phyloP scores from a whole-genome alignment of 2,329 filamentous ascomycete genomes.

The Pseudocercospora ulei region DNA sequence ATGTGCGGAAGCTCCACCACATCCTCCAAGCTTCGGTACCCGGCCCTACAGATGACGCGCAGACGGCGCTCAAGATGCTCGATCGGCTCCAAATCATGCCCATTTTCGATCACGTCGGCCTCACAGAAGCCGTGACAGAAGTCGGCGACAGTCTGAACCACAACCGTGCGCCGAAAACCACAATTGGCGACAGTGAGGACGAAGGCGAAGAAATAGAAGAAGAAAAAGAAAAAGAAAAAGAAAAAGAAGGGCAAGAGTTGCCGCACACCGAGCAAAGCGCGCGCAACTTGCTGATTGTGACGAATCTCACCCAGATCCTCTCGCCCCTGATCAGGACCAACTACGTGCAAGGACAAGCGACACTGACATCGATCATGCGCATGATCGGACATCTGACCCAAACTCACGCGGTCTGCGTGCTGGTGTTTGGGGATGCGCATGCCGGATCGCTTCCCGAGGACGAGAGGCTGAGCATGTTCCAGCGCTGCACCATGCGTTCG shows the following conservation, averaged over 20 bases:
- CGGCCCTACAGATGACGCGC: conserved; percentile 5
- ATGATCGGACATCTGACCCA: conserved; percentile 36
- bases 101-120: conserved; percentile 44
- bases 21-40: conserved; percentile 15
- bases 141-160: conserved; percentile 34
- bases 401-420: conserved; percentile 34
- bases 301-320: conserved; percentile 28
- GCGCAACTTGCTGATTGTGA: conserved; percentile 23
- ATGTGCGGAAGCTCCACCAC: conserved; percentile 37
- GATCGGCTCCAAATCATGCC: conserved; percentile 43
- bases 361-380: conserved; percentile 38
- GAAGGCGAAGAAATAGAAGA: conserved; percentile 38
- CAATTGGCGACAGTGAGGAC: conserved; percentile 32
- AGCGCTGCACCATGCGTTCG: conserved; percentile 34
- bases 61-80: conserved; percentile 35
- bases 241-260: not conserved
- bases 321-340: conserved; percentile 28
- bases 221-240: not conserved
- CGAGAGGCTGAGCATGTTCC: conserved; percentile 37
- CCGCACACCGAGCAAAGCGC: not conserved
- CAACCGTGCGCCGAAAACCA: conserved; percentile 19
- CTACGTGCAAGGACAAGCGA: conserved; percentile 34
- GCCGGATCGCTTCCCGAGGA: conserved; percentile 17
- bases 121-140: conserved; percentile 42
- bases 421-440: conserved; percentile 15